A percentile compares a stretch with the other conserved stretches of the same genome.
Evolutionary conservation across 1,139 yeast genomes (phyloP).

Genomic region (Spathaspora sp.): DNA sequence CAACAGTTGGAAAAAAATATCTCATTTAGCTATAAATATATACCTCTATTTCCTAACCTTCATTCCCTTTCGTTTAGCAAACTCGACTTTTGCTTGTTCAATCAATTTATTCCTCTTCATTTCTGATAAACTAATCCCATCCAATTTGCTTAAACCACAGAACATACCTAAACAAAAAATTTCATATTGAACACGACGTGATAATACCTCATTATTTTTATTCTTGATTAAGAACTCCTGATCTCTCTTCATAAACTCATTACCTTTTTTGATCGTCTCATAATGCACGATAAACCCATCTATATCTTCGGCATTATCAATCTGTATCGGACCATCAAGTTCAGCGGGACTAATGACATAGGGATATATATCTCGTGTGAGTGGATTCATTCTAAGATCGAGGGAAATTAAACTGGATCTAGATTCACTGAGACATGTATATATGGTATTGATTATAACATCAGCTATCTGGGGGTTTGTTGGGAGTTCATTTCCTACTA

Average conservation of each 20-base stretch:
- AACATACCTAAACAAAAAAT: conserved; percentile 38
- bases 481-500: neutral
- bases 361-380: conserved; percentile 50
- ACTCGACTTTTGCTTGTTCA: conserved; percentile 2
- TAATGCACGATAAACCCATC: conserved; percentile 45
- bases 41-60: neutral
- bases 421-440: neutral
- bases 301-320: conserved; percentile 46
- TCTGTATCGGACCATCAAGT: conserved; percentile 30
- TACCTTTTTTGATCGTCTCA: conserved; percentile 32
- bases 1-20: no score
- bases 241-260: conserved; percentile 42
- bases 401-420: conserved; percentile 36
- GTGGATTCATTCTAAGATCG: conserved; percentile 53
- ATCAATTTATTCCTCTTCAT: conserved; percentile 17
- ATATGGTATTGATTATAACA: neutral
- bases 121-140: conserved; percentile 33
- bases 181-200: conserved; percentile 38
- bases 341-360: conserved; percentile 52
- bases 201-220: conserved; percentile 15
- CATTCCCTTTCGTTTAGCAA: conserved; percentile 17
- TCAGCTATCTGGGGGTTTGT: neutral
- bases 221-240: conserved; percentile 23
- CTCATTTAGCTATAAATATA: neutral
- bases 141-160: conserved; percentile 34